Evolutionary conservation across 345 rosid genomes (phyloP), one percentile per base, ranked within the genome.

Genomic region (Eucalyptus polyanthemos): DNA sequence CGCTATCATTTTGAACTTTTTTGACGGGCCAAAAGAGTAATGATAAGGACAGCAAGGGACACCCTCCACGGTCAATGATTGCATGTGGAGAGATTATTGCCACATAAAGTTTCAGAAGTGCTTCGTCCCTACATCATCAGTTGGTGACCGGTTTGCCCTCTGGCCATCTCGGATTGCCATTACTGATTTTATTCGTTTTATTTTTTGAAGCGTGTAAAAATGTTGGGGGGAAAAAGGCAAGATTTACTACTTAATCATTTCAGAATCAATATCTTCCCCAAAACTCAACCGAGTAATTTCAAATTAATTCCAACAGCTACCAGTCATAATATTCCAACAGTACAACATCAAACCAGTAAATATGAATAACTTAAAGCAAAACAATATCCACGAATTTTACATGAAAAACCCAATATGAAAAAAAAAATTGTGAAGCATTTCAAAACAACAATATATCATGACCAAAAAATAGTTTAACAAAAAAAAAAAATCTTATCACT

Each of bases 401-500:
- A 37, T 3, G 45, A 6, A 72, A 76, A 37, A 3, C 13, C 9
- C 7, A 37, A 37, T 37, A 40, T 11, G 8, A 17, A 72, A 72
- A 17, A 72, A 72, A 72, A 34, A 37, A 37, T 17, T 19, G 40
- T 1, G 10, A 0, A 37, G 45, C 45, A 6, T 37, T 27, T 72
- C 27, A 11, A 76, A 76, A 76, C 27, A 76, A 76, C 9, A 21
- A 40, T 11, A 40, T 11, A 76, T 76, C 15, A 11, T 21, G 4
- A 72, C 45, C 44, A 69, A 6, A 19, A 21, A 6, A 3, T 76
- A 42, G 9, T 11, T 37, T 11, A 10, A 76, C 8, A 11, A 0
- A 29, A 40, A 6, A 0, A 17, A 5, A 72, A 10, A 17, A 6
- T 72, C 9, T 40, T 0, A 21, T 6, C 27, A 10, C 5, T 19